Conservation (phyloP, 2,329 filamentous ascomycete species). For the Cordyceps farinosa region DNA sequence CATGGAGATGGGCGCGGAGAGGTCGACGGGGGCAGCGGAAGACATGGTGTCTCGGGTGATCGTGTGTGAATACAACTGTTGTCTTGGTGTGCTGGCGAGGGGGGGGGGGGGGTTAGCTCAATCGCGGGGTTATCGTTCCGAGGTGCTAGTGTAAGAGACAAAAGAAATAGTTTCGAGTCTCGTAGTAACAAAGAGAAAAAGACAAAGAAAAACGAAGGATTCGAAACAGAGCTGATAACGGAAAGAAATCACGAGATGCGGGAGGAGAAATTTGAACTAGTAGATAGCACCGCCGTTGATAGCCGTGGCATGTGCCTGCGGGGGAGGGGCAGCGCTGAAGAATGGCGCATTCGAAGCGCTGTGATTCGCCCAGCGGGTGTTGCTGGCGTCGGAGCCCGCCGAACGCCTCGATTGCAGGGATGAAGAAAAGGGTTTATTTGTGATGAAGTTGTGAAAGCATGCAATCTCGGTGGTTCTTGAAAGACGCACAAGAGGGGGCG, state of each 20-base stretch:
- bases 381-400: constrained; percentile 10
- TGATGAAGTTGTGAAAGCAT: too few species aligned
- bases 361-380: neutral
- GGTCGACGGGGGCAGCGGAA: neutral
- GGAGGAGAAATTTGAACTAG: neutral
- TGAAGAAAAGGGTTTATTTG: neutral
- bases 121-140: neutral
- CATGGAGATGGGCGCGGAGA: constrained; percentile 39
- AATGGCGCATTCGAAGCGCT: neutral
- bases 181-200: neutral
- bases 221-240: neutral
- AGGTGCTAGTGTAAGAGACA: neutral
- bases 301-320: constrained; percentile 14
- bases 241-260: neutral
- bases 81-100: neutral
- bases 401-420: neutral
- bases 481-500: too few species aligned
- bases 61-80: neutral
- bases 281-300: neutral
- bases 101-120: neutral
- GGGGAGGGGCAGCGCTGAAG: neutral
- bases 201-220: neutral
- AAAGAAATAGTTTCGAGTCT: neutral
- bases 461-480: too few species aligned
- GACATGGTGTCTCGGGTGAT: neutral